Evolutionary conservation across 73 alveolate genomes (phyloP).

Genomic region (Symbiodinium pilosum): DNA sequence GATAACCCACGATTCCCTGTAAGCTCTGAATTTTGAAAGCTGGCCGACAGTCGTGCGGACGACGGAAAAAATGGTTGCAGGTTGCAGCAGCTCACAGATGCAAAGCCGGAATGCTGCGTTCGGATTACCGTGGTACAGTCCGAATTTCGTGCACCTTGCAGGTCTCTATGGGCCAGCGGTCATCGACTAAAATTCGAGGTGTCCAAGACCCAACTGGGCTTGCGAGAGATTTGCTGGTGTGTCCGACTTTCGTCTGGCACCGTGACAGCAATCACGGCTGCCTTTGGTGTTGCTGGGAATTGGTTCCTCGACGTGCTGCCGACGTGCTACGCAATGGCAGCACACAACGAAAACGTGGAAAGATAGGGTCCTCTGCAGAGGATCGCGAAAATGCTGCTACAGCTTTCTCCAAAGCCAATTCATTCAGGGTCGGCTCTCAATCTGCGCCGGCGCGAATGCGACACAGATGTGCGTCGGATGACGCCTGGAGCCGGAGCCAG

Average conservation of each 20-base stretch:
- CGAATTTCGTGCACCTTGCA: background rate
- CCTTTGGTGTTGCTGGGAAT: background rate
- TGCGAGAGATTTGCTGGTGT: too few species aligned
- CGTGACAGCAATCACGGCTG: too few species aligned
- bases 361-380: too few species aligned
- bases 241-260: too few species aligned
- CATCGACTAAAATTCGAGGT: slow-evolving; percentile 7
- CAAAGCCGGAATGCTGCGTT: slow-evolving; percentile 14
- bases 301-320: slow-evolving; percentile 20
- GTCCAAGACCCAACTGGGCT: background rate
- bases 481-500: too few species aligned
- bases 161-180: background rate
- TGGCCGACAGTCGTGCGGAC: background rate
- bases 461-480: too few species aligned
- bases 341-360: too few species aligned
- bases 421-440: background rate
- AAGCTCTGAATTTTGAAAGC: too few species aligned
- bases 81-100: slow-evolving; percentile 11
- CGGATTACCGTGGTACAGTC: background rate
- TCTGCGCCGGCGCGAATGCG: background rate
- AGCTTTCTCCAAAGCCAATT: background rate
- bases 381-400: too few species aligned
- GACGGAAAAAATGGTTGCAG: background rate
- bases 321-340: background rate
- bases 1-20: too few species aligned